Evolutionary conservation across 768 basidiomycete species (phyloP).

Genomic region (Goffeauzyma gilvescens): DNA sequence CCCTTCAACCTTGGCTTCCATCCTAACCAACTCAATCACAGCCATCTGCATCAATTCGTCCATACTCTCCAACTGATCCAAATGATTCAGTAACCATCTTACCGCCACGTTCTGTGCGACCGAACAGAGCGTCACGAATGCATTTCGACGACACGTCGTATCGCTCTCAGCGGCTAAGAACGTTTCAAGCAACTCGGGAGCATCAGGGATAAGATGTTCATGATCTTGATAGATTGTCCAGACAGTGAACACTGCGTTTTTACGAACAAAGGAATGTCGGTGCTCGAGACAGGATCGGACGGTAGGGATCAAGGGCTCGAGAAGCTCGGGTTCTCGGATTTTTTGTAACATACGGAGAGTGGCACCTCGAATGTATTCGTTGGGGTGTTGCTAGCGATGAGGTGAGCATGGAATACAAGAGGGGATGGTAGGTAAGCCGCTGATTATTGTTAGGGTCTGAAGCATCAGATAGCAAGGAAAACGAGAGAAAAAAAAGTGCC

Average conservation of each 20-base stretch:
- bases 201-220: constrained; percentile 87
- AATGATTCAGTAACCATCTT: constrained; percentile 68
- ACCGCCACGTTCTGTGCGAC: constrained; percentile 71
- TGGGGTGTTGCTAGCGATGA: constrained; percentile 71
- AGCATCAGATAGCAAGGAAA: neutral
- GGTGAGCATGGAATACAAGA: neutral
- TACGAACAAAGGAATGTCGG: constrained; percentile 90
- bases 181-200: constrained; percentile 82
- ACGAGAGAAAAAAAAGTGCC: no score
- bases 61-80: constrained; percentile 59
- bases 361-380: constrained; percentile 98
- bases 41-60: constrained; percentile 92
- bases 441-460: neutral
- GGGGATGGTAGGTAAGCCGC: neutral
- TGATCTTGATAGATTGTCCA: constrained; percentile 87
- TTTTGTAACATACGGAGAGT: constrained; percentile 92
- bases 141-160: constrained; percentile 89
- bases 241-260: constrained; percentile 92
- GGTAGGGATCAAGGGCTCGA: constrained; percentile 87
- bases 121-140: constrained; percentile 75
- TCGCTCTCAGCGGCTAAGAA: constrained; percentile 93
- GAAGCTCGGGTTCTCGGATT: constrained; percentile 78
- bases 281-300: constrained; percentile 89
- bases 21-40: constrained; percentile 76
- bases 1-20: constrained; percentile 73